Evolutionary conservation across 2,329 filamentous ascomycete genomes (phyloP), one percentile per base, ranked within the genome.

Genomic region (Cylindrodendrum hubeiense): DNA sequence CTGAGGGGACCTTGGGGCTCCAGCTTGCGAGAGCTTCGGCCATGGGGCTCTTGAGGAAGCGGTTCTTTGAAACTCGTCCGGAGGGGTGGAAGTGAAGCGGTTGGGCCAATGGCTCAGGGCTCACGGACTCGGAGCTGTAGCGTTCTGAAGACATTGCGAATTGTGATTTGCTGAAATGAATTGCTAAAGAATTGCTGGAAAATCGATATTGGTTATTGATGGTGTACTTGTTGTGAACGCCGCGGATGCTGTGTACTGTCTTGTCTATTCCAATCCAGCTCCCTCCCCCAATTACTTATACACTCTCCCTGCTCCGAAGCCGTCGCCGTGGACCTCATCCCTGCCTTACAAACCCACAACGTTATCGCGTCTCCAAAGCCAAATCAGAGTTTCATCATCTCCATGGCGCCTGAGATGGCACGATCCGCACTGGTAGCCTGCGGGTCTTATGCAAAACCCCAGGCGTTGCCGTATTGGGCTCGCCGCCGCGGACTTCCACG

Each of bases 11-110:
- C 26, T 82, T 83, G 3, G 85, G 80, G 60, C 86, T 82, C 88
- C 88, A 92, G 2, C 85, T 87, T 0, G 89, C 87, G 17, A 91
- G 79, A 3, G 83, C 80, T 76, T 93, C 90, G 0, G 87, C 87
- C 90, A 92, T 91, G 46, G 90, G 87, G 3, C 82, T 87, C 77
- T 92, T 92, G 68, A 91, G 77, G 72, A 91, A 89, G 24, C 89
- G 83, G 75, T 92, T 92, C 54, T 85, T 86, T 3, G 89, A 89
- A 83, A 84, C 68, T 79, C 71, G 26, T 72, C 84, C 41, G 83
- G 78, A 63, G 24, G 74, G 85, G 10, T 79, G 70, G 65, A 86
- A 86, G 15, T 76, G 74, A 60, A 88, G 78, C 9, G 84, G 81
- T 65, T 82, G 71, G 5, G 77, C 82, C 28, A 88, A 74, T 39